phyloP scores from a whole-genome alignment of 257 asterid species.

The Solanum microdontum region DNA sequence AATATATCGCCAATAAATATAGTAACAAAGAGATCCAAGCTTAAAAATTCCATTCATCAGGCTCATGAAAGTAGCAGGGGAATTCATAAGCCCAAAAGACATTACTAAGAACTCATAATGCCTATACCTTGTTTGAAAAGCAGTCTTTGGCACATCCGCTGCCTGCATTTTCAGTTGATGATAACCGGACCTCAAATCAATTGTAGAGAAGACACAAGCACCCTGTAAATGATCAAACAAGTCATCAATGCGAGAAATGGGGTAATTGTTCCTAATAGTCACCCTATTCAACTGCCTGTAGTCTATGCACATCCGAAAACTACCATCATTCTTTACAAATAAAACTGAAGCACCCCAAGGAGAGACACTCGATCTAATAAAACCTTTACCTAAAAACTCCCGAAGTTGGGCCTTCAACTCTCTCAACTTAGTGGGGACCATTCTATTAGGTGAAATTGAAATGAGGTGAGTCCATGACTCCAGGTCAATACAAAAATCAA shows the following conservation, averaged over 20 bases:
- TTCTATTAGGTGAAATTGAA: background rate
- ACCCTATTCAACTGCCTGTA: background rate
- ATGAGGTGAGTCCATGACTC: background rate
- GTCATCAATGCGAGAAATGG: background rate
- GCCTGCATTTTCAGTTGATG: background rate
- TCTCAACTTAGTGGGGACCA: background rate
- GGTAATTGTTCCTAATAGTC: background rate
- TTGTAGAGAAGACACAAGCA: background rate
- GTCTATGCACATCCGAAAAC: background rate
- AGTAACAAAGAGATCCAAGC: background rate
- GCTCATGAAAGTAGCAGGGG: background rate
- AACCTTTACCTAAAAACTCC: background rate
- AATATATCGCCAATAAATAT: no score
- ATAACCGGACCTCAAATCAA: background rate
- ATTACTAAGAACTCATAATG: background rate
- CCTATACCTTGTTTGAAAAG: background rate
- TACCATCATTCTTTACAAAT: background rate
- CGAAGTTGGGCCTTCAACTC: background rate
- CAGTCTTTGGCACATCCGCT: background rate
- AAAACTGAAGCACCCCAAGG: background rate
- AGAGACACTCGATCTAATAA: background rate
- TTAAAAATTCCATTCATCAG: background rate
- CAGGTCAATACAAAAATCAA: background rate
- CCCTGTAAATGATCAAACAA: background rate
- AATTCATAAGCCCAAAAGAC: background rate